phyloP scores from a whole-genome alignment of 495 filamentous ascomycete genomes.

The Niebla homalea region DNA sequence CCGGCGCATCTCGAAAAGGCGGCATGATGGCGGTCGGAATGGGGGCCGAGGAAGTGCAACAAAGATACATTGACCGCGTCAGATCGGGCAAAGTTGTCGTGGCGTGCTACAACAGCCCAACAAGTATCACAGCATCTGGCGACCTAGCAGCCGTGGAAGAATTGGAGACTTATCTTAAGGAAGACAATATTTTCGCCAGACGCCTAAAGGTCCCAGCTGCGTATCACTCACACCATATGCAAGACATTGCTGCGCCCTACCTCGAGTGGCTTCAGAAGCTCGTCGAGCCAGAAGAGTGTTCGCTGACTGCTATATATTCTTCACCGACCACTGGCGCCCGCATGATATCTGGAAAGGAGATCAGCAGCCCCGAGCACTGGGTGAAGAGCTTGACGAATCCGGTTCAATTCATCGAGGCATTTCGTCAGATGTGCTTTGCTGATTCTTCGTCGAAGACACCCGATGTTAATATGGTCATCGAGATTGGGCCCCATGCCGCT shows the following conservation, averaged over 20 bases:
- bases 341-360: no score
- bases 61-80: slow-evolving; percentile 12
- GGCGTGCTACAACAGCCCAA: slow-evolving; percentile 23
- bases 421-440: not conserved
- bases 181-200: slow-evolving; percentile 30
- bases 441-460: slow-evolving; percentile 1
- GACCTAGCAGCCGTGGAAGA: slow-evolving; percentile 14
- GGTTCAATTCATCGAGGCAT: slow-evolving; percentile 6
- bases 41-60: slow-evolving; percentile 3
- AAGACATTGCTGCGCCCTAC: slow-evolving; percentile 11
- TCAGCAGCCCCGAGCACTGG: slow-evolving; percentile 2
- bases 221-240: slow-evolving; percentile 45
- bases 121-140: slow-evolving; percentile 20
- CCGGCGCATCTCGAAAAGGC: slow-evolving; percentile 7
- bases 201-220: slow-evolving; percentile 38
- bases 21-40: slow-evolving; percentile 24
- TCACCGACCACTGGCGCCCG: no score
- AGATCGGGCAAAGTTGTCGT: slow-evolving; percentile 5
- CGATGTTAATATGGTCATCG: slow-evolving; percentile 19
- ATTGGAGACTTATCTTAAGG: slow-evolving; percentile 3
- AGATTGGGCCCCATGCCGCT: slow-evolving; percentile 42
- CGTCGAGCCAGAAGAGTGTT: no score
- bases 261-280: not conserved
- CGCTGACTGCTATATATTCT: no score
- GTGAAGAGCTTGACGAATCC: slow-evolving; percentile 3